Evolutionary conservation across 768 basidiomycete species (phyloP), one percentile per base, ranked within the genome.

Genomic region (Pluteus cervinus): DNA sequence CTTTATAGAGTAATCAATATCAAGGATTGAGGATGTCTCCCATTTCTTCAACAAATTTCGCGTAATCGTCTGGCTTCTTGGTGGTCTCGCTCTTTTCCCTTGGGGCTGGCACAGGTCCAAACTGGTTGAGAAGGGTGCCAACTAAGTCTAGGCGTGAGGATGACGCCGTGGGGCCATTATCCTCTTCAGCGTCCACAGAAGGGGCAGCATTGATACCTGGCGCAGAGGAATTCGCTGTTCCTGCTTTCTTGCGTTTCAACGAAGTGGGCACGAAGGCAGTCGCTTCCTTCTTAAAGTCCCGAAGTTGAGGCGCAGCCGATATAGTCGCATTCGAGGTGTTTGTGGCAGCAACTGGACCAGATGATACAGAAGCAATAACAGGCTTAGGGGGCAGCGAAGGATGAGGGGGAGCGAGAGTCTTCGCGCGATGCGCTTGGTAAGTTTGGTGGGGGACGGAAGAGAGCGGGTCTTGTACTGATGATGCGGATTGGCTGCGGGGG

Each of bases 251-350:
- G 32, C 87, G 76, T 58, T 88, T 89, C 36, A 94, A 61, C 3
- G 84, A 69, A 2, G 81, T 56, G 3, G 96, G 96, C 4, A 97
- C 77, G 51, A 99, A 98, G 0, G 86, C 79, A 1, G 90, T 94
- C 7, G 86, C 85, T 57, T 99, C 96, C 59, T 90, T 92, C 65
- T 92, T 90, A 43, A 98, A 68, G 60, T 99, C 90, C 10, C 94
- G 85, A 35, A 99, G 60, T 54, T 90, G 73, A 4, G 96, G 90
- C 30, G 69, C 89, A 2, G 92, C 91, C 15, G 76, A 81, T 36
- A 97, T 80, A 2, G 76, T 85, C 2, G 87, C 89, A 5, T 74
- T 62, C 2, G 66, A 67, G 11, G 68, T 43, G 29, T 59, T 63
- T 7, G 68, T 58, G 7, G 60, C 53, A 10, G 59, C 45, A 17